Evolutionary conservation across 257 asterid genomes (phyloP).

Genomic region (Solanum gandarillasii): DNA sequence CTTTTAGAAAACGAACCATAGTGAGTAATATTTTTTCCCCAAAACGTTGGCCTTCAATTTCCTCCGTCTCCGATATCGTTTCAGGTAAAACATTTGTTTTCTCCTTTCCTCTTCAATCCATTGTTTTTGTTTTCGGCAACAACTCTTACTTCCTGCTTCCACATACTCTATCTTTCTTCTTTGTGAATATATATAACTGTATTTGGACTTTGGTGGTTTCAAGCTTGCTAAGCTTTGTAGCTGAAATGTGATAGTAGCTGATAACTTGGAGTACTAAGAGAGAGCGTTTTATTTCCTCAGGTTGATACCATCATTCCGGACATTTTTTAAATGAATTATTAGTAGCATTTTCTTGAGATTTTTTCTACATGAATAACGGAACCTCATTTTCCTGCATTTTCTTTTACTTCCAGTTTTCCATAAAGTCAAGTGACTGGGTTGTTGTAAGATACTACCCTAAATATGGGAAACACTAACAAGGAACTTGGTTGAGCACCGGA

Average conservation of each 20-base stretch:
- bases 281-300: not conserved
- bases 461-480: not conserved
- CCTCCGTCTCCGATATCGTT: not conserved
- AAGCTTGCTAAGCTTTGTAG: not conserved
- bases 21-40: not conserved
- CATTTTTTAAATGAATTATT: not conserved
- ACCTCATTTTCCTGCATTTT: too few species aligned
- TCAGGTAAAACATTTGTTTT: not conserved
- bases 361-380: not conserved
- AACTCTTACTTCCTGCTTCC: not conserved
- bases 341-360: not conserved
- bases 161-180: not conserved
- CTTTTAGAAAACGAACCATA: not conserved
- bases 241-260: not conserved
- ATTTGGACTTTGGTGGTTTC: not conserved
- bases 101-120: not conserved
- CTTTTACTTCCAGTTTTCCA: too few species aligned
- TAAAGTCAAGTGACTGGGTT: too few species aligned
- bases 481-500: not conserved
- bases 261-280: not conserved
- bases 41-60: not conserved
- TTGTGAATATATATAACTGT: not conserved
- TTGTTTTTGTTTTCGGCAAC: not conserved
- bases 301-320: not conserved
- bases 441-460: not conserved